Conservation (phyloP, 768 basidiomycete genomes). For the Serendipita indica region DNA sequence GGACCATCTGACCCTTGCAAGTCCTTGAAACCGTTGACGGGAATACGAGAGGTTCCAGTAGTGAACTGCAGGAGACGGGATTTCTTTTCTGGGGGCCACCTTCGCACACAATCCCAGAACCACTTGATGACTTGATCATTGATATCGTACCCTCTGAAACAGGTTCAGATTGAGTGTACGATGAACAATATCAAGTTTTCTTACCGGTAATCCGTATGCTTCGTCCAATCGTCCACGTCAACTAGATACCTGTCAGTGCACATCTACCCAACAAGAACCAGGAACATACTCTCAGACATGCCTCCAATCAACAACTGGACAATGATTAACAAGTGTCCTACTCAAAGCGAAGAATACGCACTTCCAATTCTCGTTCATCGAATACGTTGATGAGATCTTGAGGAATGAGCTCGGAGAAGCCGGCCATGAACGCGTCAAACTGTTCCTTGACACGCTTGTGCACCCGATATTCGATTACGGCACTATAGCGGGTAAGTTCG, state of each 20-base stretch:
- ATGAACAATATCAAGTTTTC: background rate
- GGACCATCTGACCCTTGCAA: constrained; percentile 89
- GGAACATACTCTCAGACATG: constrained; percentile 79
- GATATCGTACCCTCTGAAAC: constrained; percentile 48
- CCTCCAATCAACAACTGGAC: constrained; percentile 64
- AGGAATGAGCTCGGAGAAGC: constrained; percentile 72
- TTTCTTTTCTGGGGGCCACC: constrained; percentile 83
- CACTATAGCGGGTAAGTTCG: constrained; percentile 16
- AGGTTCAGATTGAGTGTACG: background rate
- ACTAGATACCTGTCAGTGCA: background rate
- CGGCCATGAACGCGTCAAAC: constrained; percentile 73
- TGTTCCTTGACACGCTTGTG: constrained; percentile 68
- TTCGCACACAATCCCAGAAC: constrained; percentile 89
- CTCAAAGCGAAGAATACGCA: constrained; percentile 12
- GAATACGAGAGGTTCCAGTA: constrained; percentile 69
- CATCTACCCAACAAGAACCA: constrained; percentile 11
- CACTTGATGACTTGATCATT: constrained; percentile 81
- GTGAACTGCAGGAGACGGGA: constrained; percentile 79
- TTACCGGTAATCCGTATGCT: constrained; percentile 79
- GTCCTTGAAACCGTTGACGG: constrained; percentile 91
- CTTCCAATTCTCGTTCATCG: constrained; percentile 77
- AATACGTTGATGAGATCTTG: constrained; percentile 75
- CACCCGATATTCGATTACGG: constrained; percentile 70
- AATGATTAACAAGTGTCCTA: background rate
- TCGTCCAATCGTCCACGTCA: constrained; percentile 73